Evolutionary conservation across 306 rosid genomes (phyloP).

Genomic region (Medicago ruthenica): DNA sequence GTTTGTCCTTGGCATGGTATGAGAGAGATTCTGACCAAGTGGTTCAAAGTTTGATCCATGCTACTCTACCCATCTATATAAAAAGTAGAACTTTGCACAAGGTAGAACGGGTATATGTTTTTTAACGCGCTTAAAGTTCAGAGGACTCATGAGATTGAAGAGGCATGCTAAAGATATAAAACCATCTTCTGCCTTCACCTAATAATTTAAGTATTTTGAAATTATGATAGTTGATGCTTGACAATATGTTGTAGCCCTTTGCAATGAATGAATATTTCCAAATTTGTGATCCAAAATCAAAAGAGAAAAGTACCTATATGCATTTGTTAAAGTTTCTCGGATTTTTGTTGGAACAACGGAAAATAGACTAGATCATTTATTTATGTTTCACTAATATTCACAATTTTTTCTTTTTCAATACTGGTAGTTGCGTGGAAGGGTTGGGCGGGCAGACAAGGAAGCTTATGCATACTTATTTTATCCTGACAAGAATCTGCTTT

Average conservation of each 20-base stretch:
- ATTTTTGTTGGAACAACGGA: constrained; percentile 15
- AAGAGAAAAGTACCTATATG: constrained; percentile 10
- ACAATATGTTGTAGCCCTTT: constrained; percentile 5
- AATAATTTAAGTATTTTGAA: no score
- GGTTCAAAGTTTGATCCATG: constrained; percentile 6
- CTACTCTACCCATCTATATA: background rate
- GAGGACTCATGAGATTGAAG: background rate
- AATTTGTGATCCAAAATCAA: background rate
- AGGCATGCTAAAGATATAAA: no score
- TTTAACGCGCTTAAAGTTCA: background rate
- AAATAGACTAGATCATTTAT: background rate
- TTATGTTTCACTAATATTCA: constrained; percentile 31
- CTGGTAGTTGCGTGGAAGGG: constrained; percentile 93
- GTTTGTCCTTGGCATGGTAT: background rate
- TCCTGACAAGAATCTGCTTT: constrained; percentile 74
- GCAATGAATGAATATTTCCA: constrained; percentile 10
- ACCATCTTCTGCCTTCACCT: background rate
- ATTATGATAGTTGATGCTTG: background rate
- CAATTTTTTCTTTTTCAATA: constrained; percentile 33
- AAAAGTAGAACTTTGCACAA: constrained; percentile 15
- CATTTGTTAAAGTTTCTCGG: background rate
- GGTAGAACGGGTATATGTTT: background rate
- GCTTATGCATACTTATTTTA: constrained; percentile 92
- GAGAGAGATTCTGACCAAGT: background rate
- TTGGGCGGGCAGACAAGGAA: constrained; percentile 97